Base-by-base conservation (phyloP, 495 filamentous ascomycete genomes). In the Aspergillus leporis region DNA sequence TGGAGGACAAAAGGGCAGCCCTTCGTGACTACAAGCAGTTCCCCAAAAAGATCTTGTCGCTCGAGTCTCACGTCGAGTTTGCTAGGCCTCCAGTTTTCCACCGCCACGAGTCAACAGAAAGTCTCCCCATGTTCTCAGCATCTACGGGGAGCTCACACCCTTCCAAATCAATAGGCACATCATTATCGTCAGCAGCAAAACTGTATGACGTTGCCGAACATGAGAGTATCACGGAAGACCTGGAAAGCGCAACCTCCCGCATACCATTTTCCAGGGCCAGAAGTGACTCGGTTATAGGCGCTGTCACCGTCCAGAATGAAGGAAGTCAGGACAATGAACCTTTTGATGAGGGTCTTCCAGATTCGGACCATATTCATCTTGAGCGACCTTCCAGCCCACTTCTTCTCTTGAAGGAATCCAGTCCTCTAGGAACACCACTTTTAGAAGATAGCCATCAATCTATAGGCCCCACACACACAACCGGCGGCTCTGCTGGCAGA, bases 51-150 rank as follows among this genome's bases (percentile, higher is more conserved):
- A 53, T 76, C 6, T 61, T 81, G 48, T 75, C 70, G 25, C 71
- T 81, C 22, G 79, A 79, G 43, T 65, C 75, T 22, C 62, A 72
- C 25, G 59, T 70, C 28, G 63, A 73, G 21, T 51, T 72, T 6
- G 67, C 61, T 18, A 68, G 76, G 40, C 71, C 74, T 36, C 63
- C 76, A 21, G 66, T 74, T 0, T 80, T 85, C 19, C 65, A 80
- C 22, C 81, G 88, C 21, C 87, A 88, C 48, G 86, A 92, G 61
- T 95, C 91, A 2, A 83, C 86, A 22, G 91, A 93, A 59, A 92
- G 89, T 62, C 91, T 91, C 62, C 84, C 88, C 32, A 85, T 94
- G 77, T 91, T 95, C 68, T 92, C 87, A n/a, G 82, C 87, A 8
- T 92, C 90, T 2, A 85, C 85, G 13, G 83, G 86, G 18, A 86